A percentile compares a stretch with the other conserved stretches of the same genome.
phyloP scores from a whole-genome alignment of 352 stramenopile species.

The Aphanomyces stellatus region DNA sequence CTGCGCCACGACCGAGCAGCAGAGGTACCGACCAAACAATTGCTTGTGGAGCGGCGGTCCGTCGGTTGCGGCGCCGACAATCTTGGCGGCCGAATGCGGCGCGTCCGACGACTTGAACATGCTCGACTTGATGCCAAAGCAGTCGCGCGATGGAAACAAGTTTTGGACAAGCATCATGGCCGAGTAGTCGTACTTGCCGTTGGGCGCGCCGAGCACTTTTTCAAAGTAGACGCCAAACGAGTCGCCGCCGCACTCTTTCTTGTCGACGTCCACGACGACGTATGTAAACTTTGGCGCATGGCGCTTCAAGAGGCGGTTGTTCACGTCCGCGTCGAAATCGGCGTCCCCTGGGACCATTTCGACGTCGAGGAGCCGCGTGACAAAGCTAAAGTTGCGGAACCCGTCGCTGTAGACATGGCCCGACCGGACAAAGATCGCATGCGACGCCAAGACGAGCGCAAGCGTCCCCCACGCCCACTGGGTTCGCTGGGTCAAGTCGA shows the following conservation, averaged over 20 bases:
- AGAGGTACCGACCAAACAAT: slow-evolving; percentile 6
- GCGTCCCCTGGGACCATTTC: neutral
- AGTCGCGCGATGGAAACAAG: slow-evolving; percentile 7
- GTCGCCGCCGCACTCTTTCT: slow-evolving; percentile 11
- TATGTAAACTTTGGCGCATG: slow-evolving; percentile 10
- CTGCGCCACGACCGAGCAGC: slow-evolving; percentile 7
- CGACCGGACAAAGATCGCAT: slow-evolving; percentile 1
- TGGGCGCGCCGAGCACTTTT: neutral
- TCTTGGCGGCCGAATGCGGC: neutral
- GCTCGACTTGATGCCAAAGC: slow-evolving; percentile 11
- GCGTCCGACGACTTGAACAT: slow-evolving; percentile 4
- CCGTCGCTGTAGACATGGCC: neutral
- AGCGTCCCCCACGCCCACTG: slow-evolving; percentile 1
- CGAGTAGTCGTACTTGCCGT: neutral
- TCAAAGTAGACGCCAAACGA: slow-evolving; percentile 12
- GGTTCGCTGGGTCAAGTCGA: neutral
- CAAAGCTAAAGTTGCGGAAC: slow-evolving; percentile 2
- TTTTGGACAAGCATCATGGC: neutral
- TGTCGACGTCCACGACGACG: slow-evolving; percentile 14
- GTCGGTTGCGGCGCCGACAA: neutral
- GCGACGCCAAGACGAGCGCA: neutral
- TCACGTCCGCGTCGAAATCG: neutral
- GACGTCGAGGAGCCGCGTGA: neutral
- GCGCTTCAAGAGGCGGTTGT: neutral
- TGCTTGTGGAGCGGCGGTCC: neutral